Conservation (phyloP, 2,329 filamentous ascomycete genomes). For the Penicillium concentricum region DNA sequence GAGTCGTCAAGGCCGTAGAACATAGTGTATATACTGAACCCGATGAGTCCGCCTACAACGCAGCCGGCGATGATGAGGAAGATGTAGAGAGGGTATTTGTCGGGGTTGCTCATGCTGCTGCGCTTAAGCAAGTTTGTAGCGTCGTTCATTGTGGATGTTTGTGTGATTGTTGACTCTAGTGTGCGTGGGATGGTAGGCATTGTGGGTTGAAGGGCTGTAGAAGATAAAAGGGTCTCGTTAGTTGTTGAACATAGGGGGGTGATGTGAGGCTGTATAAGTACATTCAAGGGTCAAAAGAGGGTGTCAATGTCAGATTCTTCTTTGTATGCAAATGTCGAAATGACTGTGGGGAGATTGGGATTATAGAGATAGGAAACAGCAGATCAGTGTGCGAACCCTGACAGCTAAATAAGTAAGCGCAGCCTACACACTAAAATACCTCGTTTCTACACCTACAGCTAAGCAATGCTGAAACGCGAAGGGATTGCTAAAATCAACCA, state of each 20-base stretch:
- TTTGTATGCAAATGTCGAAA: background rate
- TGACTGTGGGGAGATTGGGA: background rate
- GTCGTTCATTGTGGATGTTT: background rate
- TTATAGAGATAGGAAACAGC: background rate
- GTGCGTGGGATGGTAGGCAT: constrained; percentile 4
- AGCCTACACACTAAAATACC: background rate
- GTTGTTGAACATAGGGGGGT: background rate
- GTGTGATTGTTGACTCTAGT: background rate
- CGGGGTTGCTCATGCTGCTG: constrained; percentile 3
- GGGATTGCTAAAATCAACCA: constrained; percentile 7
- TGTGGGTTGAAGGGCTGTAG: background rate
- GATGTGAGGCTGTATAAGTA: background rate
- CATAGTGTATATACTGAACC: constrained; percentile 20
- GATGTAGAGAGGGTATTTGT: constrained; percentile 24
- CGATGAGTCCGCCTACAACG: constrained; percentile 21
- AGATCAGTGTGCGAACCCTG: background rate
- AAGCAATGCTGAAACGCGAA: constrained; percentile 17
- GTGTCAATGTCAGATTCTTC: background rate
- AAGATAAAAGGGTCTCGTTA: background rate
- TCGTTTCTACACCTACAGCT: constrained; percentile 3
- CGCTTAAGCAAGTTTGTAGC: constrained; percentile 17
- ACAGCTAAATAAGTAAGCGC: background rate
- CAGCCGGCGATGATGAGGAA: constrained; percentile 30
- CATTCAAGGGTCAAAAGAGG: background rate
- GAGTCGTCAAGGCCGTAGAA: constrained; percentile 22